Evolutionary conservation across 768 basidiomycete species (phyloP).

Genomic region (Boletus insuetus): DNA sequence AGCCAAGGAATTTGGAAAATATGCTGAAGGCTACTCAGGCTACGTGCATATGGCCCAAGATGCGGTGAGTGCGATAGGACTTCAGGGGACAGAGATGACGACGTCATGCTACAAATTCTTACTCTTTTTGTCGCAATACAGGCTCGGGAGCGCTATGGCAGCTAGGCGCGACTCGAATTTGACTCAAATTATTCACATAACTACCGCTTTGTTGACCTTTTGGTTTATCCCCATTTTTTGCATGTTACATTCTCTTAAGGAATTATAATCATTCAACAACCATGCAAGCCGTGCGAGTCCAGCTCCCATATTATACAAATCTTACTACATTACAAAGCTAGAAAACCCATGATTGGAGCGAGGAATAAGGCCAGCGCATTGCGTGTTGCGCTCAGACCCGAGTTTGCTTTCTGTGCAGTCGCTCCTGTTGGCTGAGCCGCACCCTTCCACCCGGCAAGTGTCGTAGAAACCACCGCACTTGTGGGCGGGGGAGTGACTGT

Average conservation of each 20-base stretch:
- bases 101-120: constrained; percentile 18
- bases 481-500: constrained; percentile 54
- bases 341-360: constrained; percentile 28
- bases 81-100: constrained; percentile 22
- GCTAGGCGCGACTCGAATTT: constrained; percentile 17
- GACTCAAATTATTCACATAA: constrained; percentile 10
- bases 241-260: constrained; percentile 15
- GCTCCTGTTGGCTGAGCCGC: constrained; percentile 10
- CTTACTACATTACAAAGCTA: constrained; percentile 18
- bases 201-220: constrained; percentile 5
- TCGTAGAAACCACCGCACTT: constrained; percentile 63
- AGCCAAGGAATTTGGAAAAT: constrained; percentile 77
- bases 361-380: constrained; percentile 23
- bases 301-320: neutral
- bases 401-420: constrained; percentile 21
- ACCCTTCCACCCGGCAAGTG: constrained; percentile 38
- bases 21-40: constrained; percentile 62
- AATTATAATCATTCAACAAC: constrained; percentile 16
- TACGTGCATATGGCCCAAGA: constrained; percentile 75
- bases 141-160: constrained; percentile 37
- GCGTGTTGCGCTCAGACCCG: constrained; percentile 17
- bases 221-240: constrained; percentile 14
- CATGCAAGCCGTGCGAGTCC: neutral
- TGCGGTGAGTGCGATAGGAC: constrained; percentile 44
- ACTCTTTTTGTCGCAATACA: constrained; percentile 26